phyloP scores from a whole-genome alignment of 495 filamentous ascomycete species.

The Hyaloscypha variabilis region DNA sequence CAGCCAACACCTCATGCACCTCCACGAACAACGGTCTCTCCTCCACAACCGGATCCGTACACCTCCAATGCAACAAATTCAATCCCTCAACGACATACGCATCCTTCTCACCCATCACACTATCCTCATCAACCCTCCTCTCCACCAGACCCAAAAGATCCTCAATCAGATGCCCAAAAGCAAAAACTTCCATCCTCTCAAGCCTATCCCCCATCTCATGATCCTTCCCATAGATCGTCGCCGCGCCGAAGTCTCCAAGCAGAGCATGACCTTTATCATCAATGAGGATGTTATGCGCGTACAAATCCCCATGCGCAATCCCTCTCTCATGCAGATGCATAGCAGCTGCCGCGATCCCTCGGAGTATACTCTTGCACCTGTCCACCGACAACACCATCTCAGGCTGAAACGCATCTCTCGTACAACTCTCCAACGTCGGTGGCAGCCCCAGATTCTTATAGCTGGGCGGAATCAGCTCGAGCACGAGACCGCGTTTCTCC shows the following conservation, averaged over 20 bases:
- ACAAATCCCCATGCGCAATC: constrained; percentile 46
- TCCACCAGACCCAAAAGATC: constrained; percentile 38
- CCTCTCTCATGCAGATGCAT: constrained; percentile 43
- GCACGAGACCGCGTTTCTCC: constrained; percentile 42
- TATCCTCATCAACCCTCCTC: constrained; percentile 22
- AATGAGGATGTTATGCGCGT: constrained; percentile 47
- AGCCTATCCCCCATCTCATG: constrained; percentile 22
- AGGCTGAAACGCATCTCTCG: constrained; percentile 39
- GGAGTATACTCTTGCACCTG: constrained; percentile 36
- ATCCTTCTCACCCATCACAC: constrained; percentile 27
- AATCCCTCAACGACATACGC: constrained; percentile 25
- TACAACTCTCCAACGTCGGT: constrained; percentile 39
- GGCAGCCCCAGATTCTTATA: constrained; percentile 41
- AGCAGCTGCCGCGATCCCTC: constrained; percentile 41
- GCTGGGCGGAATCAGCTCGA: constrained; percentile 28
- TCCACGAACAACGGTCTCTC: constrained; percentile 28
- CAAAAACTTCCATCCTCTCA: constrained; percentile 47
- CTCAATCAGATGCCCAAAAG: constrained; percentile 47
- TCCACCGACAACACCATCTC: constrained; percentile 33
- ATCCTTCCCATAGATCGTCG: constrained; percentile 42
- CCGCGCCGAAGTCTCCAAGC: constrained; percentile 46
- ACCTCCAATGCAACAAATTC: constrained; percentile 30
- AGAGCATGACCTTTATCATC: constrained; percentile 43
- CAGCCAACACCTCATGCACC: constrained; percentile 21
- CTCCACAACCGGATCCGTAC: constrained; percentile 26